These are phyloP conservation scores for Syzygium aqueum DNA, from an alignment of 345 rosid species.

Conservation along the genomic window DNA sequence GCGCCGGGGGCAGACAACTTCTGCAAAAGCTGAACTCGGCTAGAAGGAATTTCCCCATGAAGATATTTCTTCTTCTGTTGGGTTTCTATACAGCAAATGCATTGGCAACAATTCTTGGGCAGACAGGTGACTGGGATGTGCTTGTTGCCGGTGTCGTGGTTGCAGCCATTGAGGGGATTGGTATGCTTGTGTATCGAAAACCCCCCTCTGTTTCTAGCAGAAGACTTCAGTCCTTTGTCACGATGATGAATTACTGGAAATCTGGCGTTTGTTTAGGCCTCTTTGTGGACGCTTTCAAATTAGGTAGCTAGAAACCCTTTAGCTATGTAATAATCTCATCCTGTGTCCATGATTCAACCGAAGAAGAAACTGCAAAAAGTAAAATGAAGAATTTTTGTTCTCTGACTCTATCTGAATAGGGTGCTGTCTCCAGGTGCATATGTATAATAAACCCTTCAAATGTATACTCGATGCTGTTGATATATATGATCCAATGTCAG, in stretches of 20 bases:
- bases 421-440: not conserved
- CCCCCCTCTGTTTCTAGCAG: conserved; percentile 34
- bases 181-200: conserved; percentile 79
- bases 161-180: conserved; percentile 93
- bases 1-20: conserved; percentile 73
- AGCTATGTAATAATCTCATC: not conserved
- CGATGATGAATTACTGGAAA: conserved; percentile 87
- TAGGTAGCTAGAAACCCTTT: conserved; percentile 48
- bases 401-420: not conserved
- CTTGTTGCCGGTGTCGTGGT: conserved; percentile 90
- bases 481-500: not conserved
- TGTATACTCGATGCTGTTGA: not conserved
- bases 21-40: conserved; percentile 71
- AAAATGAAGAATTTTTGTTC: not conserved
- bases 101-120: conserved; percentile 92
- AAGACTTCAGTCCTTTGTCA: conserved; percentile 66
- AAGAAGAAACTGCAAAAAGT: not conserved
- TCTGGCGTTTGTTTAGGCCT: conserved; percentile 96
- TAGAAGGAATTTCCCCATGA: conserved; percentile 84
- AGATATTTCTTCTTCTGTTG: conserved; percentile 71
- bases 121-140: conserved; percentile 98
- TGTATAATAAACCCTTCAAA: not conserved
- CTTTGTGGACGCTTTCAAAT: conserved; percentile 95
- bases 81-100: conserved; percentile 99
- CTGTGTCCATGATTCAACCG: not conserved